These are phyloP conservation scores for Pelagomonas calceolata DNA, from an alignment of 108 stramenopile species.

Conservation along the genomic window DNA sequence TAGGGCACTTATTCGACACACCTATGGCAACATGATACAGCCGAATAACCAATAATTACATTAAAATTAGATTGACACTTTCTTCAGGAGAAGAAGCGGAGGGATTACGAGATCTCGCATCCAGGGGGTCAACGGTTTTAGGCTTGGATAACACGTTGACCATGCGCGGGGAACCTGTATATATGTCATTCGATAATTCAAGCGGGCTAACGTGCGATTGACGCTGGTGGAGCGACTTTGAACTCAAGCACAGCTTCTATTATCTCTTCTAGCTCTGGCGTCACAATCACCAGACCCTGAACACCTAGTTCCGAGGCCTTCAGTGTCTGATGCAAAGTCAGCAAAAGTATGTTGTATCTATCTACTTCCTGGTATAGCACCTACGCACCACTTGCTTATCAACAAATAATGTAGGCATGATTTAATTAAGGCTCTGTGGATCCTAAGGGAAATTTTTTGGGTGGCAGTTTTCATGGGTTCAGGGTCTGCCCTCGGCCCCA, in stretches of 20 bases:
- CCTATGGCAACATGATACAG: no score
- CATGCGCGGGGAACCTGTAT: slow-evolving; percentile 35
- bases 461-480: slow-evolving; percentile 51
- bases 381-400: no score
- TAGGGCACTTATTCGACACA: slow-evolving; percentile 26
- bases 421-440: no score
- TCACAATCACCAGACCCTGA: slow-evolving; percentile 42
- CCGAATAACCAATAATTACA: no score
- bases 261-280: slow-evolving; percentile 46
- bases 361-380: slow-evolving; percentile 43
- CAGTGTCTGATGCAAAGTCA: slow-evolving; percentile 16
- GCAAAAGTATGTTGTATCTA: slow-evolving; percentile 46
- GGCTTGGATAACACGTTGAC: slow-evolving; percentile 42
- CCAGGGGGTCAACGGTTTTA: slow-evolving; percentile 52
- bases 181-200: neutral
- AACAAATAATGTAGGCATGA: no score
- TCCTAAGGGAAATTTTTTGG: no score
- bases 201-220: neutral
- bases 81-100: no score
- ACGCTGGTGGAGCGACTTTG: neutral
- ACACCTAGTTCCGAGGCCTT: slow-evolving; percentile 33
- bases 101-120: slow-evolving; percentile 30
- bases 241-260: slow-evolving; percentile 39
- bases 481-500: slow-evolving; percentile 37
- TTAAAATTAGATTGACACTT: no score